Conservation (phyloP, 768 basidiomycete genomes). For the Lactarius deliciosus region DNA sequence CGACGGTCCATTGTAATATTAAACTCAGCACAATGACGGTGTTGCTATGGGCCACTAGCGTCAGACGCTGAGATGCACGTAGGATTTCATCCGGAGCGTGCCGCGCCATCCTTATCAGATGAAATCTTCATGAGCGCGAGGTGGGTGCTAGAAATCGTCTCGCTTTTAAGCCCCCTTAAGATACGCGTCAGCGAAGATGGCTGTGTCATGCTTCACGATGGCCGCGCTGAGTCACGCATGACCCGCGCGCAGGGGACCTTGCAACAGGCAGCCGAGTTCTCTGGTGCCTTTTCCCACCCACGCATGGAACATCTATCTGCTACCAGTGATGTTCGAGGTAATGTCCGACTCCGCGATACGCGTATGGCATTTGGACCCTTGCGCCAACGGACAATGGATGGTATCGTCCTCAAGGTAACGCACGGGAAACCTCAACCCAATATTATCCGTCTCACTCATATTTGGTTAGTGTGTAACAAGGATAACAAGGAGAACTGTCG, state of each 20-base stretch:
- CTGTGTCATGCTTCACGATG: conserved; percentile 60
- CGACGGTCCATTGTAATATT: conserved; percentile 14
- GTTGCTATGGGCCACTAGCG: conserved; percentile 1
- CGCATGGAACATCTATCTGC: conserved; percentile 65
- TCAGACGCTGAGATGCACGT: conserved; percentile 17
- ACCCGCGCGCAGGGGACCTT: conserved; percentile 50
- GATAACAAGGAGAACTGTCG: conserved; percentile 42
- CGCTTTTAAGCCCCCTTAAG: background rate
- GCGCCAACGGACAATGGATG: conserved; percentile 44
- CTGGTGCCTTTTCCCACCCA: conserved; percentile 68
- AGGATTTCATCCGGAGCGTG: conserved; percentile 68
- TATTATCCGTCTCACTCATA: conserved; percentile 25
- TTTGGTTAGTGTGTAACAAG: conserved; percentile 45
- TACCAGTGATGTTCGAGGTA: conserved; percentile 58
- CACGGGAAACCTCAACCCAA: conserved; percentile 1
- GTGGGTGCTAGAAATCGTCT: conserved; percentile 38
- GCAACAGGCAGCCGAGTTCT: conserved; percentile 55
- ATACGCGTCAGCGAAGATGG: conserved; percentile 62
- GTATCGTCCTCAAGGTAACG: conserved; percentile 55
- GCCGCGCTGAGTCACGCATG: conserved; percentile 40
- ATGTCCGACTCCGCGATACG: conserved; percentile 64
- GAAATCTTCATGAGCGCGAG: conserved; percentile 70
- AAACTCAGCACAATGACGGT: conserved; percentile 33
- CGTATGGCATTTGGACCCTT: conserved; percentile 71
- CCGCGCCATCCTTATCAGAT: conserved; percentile 63